phyloP scores from a whole-genome alignment of 163 green algal genomes.

The Chlamydomonas reinhardtii region DNA sequence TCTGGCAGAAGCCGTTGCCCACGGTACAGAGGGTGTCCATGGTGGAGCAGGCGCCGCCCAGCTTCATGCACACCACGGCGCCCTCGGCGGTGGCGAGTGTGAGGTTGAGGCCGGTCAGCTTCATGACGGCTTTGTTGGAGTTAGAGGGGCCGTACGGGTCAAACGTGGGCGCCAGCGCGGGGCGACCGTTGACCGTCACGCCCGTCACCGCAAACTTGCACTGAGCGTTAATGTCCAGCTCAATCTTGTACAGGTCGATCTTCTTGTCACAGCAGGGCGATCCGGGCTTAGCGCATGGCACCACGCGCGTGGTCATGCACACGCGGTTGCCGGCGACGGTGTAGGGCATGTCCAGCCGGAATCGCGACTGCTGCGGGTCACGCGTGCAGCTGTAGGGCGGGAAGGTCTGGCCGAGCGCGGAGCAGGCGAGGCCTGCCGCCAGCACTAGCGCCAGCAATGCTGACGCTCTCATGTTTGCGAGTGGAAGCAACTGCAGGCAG shows the following conservation, averaged over 20 bases:
- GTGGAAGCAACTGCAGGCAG: no score
- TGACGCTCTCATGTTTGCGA: neutral
- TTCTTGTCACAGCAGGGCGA: constrained; percentile 2
- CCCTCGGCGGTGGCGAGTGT: constrained; percentile 6
- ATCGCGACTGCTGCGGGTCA: constrained; percentile 26
- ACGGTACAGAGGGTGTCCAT: neutral
- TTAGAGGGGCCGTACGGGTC: neutral
- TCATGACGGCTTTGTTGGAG: constrained; percentile 25
- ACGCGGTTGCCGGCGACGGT: neutral
- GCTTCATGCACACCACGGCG: constrained; percentile 12
- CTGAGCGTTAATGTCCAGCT: constrained; percentile 36
- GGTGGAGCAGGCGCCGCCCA: constrained; percentile 13
- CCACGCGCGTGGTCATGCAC: constrained; percentile 31
- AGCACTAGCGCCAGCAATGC: neutral
- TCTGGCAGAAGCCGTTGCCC: constrained; percentile 6
- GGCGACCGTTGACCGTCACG: constrained; percentile 10
- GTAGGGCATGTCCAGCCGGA: constrained; percentile 12
- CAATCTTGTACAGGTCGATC: constrained; percentile 50
- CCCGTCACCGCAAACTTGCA: constrained; percentile 22
- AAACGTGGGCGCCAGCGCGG: constrained; percentile 13
- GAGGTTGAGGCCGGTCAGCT: constrained; percentile 26
- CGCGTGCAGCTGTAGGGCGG: constrained; percentile 29
- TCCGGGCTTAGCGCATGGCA: constrained; percentile 18
- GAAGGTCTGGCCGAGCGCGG: neutral
- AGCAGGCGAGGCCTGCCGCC: neutral